Evolutionary conservation across 2,329 filamentous ascomycete species (phyloP), one percentile per base, ranked within the genome.

Genomic region (Aspergillus sp.): DNA sequence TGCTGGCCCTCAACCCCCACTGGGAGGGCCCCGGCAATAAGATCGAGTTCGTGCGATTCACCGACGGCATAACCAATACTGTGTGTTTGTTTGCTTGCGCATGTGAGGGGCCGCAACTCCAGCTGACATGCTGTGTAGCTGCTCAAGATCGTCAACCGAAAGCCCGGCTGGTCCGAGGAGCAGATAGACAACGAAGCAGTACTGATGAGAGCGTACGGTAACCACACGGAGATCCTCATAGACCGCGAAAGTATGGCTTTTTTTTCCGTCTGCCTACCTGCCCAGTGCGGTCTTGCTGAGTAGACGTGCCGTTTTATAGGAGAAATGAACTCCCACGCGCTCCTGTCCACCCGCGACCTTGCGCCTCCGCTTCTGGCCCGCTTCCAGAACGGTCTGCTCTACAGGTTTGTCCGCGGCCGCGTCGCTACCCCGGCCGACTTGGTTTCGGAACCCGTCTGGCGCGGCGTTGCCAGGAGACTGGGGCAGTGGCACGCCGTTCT

Each of bases 1-100:
- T 95, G 50, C 69, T 86, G 47, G 74, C 83, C 16, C 69, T 95
- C 40, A 75, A 80, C 38, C 88, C 88, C 8, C 78, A 93, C 49
- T 98, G 91, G 91, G 72, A 78, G 45, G 71, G 73, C 29, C 67
- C 74, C 22, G 76, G 79, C 43, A 82, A 83, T 36, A 74, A 80
- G 26, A 72, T 98, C 49, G 79, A 91, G 52, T 85, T 96, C 55
- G 72, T 86, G 45, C 80, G 83, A 43, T 98, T 96, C 67, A 98
- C 86, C 24, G 91, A 98, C 53, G 91, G 91, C 54, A 98, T 96
- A 64, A 98, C 91, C 45, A 98, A 98, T 64, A 96, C 88, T 44
- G 74, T 77, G 63, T 46, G 71, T 68, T 34, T n/a, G n/a, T n/a
- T n/a, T n/a, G n/a, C n/a, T n/a, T n/a, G n/a, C n/a, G n/a, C n/a